phyloP scores from a whole-genome alignment of 2,329 filamentous ascomycete species.

The Trichoderma breve region DNA sequence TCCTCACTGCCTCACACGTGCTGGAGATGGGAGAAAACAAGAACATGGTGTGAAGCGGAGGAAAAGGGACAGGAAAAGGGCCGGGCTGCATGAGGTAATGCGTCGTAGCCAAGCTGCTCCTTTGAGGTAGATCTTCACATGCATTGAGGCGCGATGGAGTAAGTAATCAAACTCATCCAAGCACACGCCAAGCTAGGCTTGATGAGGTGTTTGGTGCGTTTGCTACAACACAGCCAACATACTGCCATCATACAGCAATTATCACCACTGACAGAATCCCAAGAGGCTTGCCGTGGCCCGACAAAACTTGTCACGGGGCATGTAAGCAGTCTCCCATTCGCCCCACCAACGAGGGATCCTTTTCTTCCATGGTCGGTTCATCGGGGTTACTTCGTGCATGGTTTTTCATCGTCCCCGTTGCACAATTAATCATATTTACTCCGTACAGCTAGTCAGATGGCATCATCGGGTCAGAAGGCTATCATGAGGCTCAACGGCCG shows the following conservation, averaged over 20 bases:
- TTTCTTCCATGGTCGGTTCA: neutral
- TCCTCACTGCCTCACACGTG: neutral
- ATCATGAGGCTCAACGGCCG: neutral
- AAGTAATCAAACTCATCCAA: neutral
- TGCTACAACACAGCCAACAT: neutral
- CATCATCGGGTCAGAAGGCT: slow-evolving; percentile 1
- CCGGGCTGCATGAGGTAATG: neutral
- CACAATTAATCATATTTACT: slow-evolving; percentile 5
- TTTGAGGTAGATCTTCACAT: neutral
- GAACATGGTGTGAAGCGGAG: neutral
- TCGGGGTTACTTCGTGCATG: slow-evolving; percentile 3
- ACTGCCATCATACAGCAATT: neutral
- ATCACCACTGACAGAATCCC: neutral
- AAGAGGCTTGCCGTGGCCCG: neutral
- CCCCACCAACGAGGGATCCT: slow-evolving; percentile 6
- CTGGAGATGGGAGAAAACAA: neutral
- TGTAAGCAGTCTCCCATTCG: neutral
- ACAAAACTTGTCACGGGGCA: neutral
- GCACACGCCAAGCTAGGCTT: neutral
- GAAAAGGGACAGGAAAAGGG: neutral
- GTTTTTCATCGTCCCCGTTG: neutral
- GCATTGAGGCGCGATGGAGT: neutral
- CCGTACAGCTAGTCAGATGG: neutral
- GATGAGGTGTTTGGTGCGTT: neutral
- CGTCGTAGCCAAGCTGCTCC: neutral